Percentiles rank a stretch among this genome's conserved stretches.
These are phyloP conservation scores for Tillandsia fasciculata DNA, from an alignment of 176 grass and related monocot species.

Conservation along the genomic window DNA sequence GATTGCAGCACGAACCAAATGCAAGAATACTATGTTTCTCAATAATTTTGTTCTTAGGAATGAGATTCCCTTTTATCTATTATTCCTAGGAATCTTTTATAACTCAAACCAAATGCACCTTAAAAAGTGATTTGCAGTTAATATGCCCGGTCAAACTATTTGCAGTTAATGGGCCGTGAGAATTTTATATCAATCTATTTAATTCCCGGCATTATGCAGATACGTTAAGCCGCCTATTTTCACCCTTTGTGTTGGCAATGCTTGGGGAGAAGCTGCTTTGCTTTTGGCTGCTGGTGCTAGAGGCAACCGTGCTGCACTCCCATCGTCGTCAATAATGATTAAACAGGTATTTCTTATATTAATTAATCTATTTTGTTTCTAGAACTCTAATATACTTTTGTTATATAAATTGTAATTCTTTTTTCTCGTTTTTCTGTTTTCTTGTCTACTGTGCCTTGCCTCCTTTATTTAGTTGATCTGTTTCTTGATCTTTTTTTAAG, in stretches of 20 bases:
- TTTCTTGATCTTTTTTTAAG: background rate
- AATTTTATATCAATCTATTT: slow-evolving; percentile 1
- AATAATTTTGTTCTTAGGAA: no score
- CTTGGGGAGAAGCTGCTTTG: slow-evolving; percentile 87
- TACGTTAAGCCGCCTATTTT: slow-evolving; percentile 81
- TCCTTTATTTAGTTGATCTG: no score
- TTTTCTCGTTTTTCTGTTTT: background rate
- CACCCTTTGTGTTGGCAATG: slow-evolving; percentile 92
- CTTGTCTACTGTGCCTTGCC: background rate
- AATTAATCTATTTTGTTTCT: no score
- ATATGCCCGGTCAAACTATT: background rate
- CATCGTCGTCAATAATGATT: slow-evolving; percentile 94
- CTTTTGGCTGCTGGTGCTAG: slow-evolving; percentile 85
- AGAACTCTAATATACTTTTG: background rate
- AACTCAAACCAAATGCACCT: no score
- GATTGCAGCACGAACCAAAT: no score
- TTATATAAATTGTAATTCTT: background rate
- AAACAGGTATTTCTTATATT: slow-evolving; percentile 47
- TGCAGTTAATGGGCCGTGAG: background rate
- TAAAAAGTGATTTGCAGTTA: background rate
- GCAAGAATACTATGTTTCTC: no score
- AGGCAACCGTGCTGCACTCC: slow-evolving; percentile 84
- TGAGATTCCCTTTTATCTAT: no score
- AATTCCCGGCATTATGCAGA: slow-evolving; percentile 26
- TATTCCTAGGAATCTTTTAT: no score